phyloP scores from a whole-genome alignment of 139 green algal genomes.

The Tetradesmus lagerheimii region DNA sequence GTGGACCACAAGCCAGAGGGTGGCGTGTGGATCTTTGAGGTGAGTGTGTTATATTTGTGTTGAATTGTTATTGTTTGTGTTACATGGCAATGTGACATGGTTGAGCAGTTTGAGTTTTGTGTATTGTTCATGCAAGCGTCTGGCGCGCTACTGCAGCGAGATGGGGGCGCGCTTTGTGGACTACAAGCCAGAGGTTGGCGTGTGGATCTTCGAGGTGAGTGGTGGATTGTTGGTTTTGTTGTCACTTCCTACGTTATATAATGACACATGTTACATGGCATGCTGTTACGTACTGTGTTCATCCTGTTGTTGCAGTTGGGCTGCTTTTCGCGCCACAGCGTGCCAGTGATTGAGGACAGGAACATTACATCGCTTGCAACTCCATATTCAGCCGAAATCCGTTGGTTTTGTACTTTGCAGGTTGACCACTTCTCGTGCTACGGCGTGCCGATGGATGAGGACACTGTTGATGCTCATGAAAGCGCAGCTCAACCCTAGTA shows the following conservation, averaged over 20 bases:
- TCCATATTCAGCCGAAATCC: too few relatives aligned
- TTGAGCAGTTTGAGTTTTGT: too few relatives aligned
- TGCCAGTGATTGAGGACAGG: too few relatives aligned
- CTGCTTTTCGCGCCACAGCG: neutral
- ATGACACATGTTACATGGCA: too few relatives aligned
- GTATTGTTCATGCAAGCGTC: slow-evolving; percentile 51
- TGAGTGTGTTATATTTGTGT: too few relatives aligned
- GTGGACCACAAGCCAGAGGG: slow-evolving; percentile 79
- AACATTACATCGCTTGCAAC: too few relatives aligned
- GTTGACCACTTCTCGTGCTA: slow-evolving; percentile 96
- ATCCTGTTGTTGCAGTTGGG: slow-evolving; percentile 9
- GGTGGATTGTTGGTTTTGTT: neutral
- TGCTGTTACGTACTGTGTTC: too few relatives aligned
- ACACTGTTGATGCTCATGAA: slow-evolving; percentile 32
- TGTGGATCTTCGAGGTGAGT: slow-evolving; percentile 86
- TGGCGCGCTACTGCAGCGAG: slow-evolving; percentile 64
- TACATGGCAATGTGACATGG: too few relatives aligned
- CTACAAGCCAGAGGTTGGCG: slow-evolving; percentile 79
- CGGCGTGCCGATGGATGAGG: slow-evolving; percentile 72
- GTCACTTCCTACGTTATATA: too few relatives aligned
- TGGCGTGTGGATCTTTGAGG: neutral
- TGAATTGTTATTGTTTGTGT: neutral
- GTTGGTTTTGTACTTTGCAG: slow-evolving; percentile 29
- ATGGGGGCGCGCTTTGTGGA: slow-evolving; percentile 83
- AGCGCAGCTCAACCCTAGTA: too few relatives aligned